phyloP scores from a whole-genome alignment of 2,329 filamentous ascomycete genomes.

The Xylaria sp. region DNA sequence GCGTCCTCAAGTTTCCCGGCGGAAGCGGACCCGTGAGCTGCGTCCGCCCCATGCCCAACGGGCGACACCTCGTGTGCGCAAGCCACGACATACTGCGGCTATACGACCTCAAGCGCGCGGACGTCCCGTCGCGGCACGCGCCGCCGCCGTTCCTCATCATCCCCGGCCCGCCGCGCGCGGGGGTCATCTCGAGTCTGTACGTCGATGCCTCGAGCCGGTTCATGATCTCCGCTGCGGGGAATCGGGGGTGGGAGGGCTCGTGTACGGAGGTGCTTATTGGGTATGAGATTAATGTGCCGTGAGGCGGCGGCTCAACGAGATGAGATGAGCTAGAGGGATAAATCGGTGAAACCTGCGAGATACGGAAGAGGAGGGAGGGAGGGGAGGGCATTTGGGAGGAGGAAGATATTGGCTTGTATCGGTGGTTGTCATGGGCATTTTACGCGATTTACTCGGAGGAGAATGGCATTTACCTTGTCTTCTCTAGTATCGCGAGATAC shows the following conservation, averaged over 20 bases:
- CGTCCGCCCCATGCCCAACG: slow-evolving; percentile 90
- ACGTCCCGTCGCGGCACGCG: slow-evolving; percentile 72
- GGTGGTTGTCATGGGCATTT: too few species aligned
- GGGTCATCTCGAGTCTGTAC: slow-evolving; percentile 87
- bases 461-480: too few species aligned
- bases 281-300: slow-evolving; percentile 80
- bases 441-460: too few species aligned
- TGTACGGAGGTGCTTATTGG: slow-evolving; percentile 91
- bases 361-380: background rate
- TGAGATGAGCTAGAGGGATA: background rate
- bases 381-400: background rate
- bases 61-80: slow-evolving; percentile 89
- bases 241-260: slow-evolving; percentile 92
- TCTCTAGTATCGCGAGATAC: background rate
- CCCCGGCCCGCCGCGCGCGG: slow-evolving; percentile 83
- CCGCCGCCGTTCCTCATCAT: slow-evolving; percentile 96
- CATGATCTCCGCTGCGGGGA: slow-evolving; percentile 92
- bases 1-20: slow-evolving; percentile 86
- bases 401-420: background rate
- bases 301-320: background rate
- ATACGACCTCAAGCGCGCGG: slow-evolving; percentile 80
- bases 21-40: slow-evolving; percentile 92
- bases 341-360: too few species aligned
- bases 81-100: slow-evolving; percentile 93
- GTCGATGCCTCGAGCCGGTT: slow-evolving; percentile 89